A percentile compares a stretch with the other conserved stretches of the same genome.
Conservation (phyloP, 2,329 filamentous ascomycete species). For the Zasmidium angulare region DNA sequence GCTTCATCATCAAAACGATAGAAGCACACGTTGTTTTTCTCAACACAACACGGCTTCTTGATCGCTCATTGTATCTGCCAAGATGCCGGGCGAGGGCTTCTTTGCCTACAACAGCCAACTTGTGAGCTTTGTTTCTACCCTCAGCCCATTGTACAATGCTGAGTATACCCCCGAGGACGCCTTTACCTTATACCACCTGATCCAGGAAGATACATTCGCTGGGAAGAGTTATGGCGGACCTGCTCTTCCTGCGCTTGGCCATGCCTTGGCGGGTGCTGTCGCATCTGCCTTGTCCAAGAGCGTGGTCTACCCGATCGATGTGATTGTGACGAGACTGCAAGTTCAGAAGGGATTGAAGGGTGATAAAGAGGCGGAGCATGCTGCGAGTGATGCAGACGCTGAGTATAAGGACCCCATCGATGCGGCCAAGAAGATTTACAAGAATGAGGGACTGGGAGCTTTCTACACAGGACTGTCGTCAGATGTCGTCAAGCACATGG, state of each 20-base stretch:
- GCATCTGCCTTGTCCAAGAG: slow-evolving; percentile 79
- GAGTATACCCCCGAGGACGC: slow-evolving; percentile 29
- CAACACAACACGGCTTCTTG: not conserved
- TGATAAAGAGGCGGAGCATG: slow-evolving; percentile 32
- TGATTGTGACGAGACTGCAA: slow-evolving; percentile 79
- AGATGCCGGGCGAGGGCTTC: slow-evolving; percentile 22
- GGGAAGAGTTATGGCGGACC: slow-evolving; percentile 32
- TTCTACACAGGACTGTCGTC: slow-evolving; percentile 58
- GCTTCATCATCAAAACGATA: too few relatives aligned
- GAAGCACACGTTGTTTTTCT: too few relatives aligned
- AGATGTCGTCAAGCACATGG: slow-evolving; percentile 48
- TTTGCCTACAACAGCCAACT: slow-evolving; percentile 25
- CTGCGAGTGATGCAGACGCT: slow-evolving; percentile 34
- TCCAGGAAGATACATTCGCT: slow-evolving; percentile 18
- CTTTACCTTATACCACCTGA: slow-evolving; percentile 32
- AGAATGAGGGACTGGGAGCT: slow-evolving; percentile 65
- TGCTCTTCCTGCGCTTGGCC: slow-evolving; percentile 71
- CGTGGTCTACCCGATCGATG: slow-evolving; percentile 75
- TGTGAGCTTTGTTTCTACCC: slow-evolving; percentile 22
- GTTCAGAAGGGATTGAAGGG: slow-evolving; percentile 64
- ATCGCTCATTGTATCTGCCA: slow-evolving; percentile 7
- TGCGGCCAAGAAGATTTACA: slow-evolving; percentile 69
- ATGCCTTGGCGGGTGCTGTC: slow-evolving; percentile 75
- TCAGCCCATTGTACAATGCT: slow-evolving; percentile 18
- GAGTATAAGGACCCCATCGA: slow-evolving; percentile 68